Percentiles rank a stretch among this genome's conserved stretches.
phyloP scores from a whole-genome alignment of 257 asterid species.

The Echites panduratus region DNA sequence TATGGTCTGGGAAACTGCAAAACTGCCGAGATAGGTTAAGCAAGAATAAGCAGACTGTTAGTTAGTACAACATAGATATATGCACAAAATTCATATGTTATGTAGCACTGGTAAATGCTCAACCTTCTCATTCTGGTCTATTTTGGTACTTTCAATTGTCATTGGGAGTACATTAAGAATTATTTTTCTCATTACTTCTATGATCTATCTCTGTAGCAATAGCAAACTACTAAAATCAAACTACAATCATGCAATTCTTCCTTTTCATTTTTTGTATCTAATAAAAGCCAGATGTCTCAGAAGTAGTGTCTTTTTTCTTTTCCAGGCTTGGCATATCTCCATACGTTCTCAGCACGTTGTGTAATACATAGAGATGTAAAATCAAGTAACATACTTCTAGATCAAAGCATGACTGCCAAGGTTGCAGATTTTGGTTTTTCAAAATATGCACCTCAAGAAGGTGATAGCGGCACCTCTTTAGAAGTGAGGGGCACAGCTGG shows the following conservation, averaged over 20 bases:
- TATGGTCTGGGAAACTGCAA: background rate
- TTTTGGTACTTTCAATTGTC: background rate
- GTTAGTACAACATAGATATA: background rate
- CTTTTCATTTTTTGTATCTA: background rate
- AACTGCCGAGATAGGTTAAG: background rate
- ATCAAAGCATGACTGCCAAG: constrained; percentile 85
- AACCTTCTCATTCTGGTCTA: constrained; percentile 9
- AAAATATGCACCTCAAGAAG: constrained; percentile 90
- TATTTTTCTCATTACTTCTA: too few relatives aligned
- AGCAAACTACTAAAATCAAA: background rate
- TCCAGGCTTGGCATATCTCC: constrained; percentile 78
- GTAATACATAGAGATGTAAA: constrained; percentile 89
- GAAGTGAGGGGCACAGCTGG: constrained; percentile 90
- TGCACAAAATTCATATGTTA: background rate
- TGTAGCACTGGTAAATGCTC: background rate
- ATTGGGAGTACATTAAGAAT: background rate
- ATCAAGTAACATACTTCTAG: constrained; percentile 86
- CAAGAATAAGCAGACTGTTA: background rate
- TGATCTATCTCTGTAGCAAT: background rate
- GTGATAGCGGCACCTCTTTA: constrained; percentile 70
- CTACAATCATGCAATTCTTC: background rate
- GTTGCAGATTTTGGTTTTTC: constrained; percentile 89
- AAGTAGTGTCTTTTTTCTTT: background rate
- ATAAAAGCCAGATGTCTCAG: constrained; percentile 6
- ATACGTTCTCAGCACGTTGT: constrained; percentile 70